These are phyloP conservation scores for Tylopilus felleus DNA, from an alignment of 768 basidiomycete genomes.

Conservation along the genomic window DNA sequence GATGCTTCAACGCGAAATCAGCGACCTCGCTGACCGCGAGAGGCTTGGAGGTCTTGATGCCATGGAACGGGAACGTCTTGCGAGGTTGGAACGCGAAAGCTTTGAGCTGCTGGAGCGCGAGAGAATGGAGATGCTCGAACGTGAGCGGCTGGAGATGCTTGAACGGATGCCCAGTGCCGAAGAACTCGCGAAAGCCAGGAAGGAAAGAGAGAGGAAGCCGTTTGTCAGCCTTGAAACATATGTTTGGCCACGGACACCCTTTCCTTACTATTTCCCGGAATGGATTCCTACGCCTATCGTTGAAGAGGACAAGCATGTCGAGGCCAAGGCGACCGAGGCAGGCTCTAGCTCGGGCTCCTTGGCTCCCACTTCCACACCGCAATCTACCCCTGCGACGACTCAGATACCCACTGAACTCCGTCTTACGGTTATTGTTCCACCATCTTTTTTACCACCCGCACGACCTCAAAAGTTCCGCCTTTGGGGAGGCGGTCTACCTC, in stretches of 20 bases:
- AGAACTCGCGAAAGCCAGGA: conserved; percentile 30
- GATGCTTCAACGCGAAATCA: conserved; percentile 33
- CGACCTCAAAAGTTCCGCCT: conserved; percentile 55
- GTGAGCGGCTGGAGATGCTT: conserved; percentile 30
- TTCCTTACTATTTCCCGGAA: conserved; percentile 35
- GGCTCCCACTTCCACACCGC: conserved; percentile 11
- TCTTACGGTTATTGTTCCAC: conserved; percentile 57
- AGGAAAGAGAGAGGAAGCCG: conserved; percentile 28
- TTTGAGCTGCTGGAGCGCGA: conserved; percentile 30
- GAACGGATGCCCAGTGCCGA: conserved; percentile 33
- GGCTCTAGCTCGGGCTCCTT: conserved; percentile 31
- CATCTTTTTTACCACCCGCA: conserved; percentile 52
- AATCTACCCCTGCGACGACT: conserved; percentile 3
- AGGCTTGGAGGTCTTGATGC: conserved; percentile 27
- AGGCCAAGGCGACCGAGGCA: conserved; percentile 15
- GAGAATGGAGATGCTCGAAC: conserved; percentile 28
- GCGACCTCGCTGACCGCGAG: conserved; percentile 30
- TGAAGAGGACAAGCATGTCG: conserved; percentile 24
- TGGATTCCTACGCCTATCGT: conserved; percentile 28
- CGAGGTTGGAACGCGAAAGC: conserved; percentile 28
- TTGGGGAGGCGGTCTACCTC: conserved; percentile 64
- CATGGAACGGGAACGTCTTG: conserved; percentile 30
- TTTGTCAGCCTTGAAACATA: conserved; percentile 29
- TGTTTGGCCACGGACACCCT: conserved; percentile 31
- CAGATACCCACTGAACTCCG: conserved; percentile 31